A percentile compares a stretch with the other conserved stretches of the same genome.
Evolutionary conservation across 345 rosid genomes (phyloP).

Genomic region (Pistacia integerrima): DNA sequence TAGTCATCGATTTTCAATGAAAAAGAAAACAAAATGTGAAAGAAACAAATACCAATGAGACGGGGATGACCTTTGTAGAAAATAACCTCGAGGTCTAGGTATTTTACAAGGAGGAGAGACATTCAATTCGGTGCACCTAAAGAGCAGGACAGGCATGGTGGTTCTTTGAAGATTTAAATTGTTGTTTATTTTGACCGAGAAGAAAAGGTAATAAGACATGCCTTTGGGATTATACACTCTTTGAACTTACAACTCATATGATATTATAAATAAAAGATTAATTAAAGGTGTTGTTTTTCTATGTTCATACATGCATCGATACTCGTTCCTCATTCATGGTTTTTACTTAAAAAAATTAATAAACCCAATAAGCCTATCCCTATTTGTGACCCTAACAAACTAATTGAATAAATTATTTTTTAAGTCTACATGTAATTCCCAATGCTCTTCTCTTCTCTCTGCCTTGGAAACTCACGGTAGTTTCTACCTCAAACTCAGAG

Average conservation of each 20-base stretch:
- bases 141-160: slow-evolving; percentile 31
- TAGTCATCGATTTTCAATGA: neutral
- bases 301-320: slow-evolving; percentile 20
- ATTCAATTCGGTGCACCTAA: slow-evolving; percentile 9
- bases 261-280: neutral
- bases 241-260: slow-evolving; percentile 17
- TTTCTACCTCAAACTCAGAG: slow-evolving; percentile 27
- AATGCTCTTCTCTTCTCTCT: slow-evolving; percentile 18
- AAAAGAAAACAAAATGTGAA: neutral
- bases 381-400: slow-evolving; percentile 15
- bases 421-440: slow-evolving; percentile 26
- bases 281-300: slow-evolving; percentile 8
- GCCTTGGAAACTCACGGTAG: slow-evolving; percentile 41
- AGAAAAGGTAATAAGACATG: slow-evolving; percentile 46
- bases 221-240: slow-evolving; percentile 53
- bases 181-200: slow-evolving; percentile 36
- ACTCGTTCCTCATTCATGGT: slow-evolving; percentile 5
- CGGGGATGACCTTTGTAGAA: slow-evolving; percentile 4
- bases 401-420: neutral
- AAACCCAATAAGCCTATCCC: slow-evolving; percentile 25
- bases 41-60: slow-evolving; percentile 23
- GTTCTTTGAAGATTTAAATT: slow-evolving; percentile 15
- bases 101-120: neutral
- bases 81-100: slow-evolving; percentile 16
- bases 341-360: neutral